phyloP scores from a whole-genome alignment of 2,329 filamentous ascomycete genomes.

The Dactylellina leptospora region DNA sequence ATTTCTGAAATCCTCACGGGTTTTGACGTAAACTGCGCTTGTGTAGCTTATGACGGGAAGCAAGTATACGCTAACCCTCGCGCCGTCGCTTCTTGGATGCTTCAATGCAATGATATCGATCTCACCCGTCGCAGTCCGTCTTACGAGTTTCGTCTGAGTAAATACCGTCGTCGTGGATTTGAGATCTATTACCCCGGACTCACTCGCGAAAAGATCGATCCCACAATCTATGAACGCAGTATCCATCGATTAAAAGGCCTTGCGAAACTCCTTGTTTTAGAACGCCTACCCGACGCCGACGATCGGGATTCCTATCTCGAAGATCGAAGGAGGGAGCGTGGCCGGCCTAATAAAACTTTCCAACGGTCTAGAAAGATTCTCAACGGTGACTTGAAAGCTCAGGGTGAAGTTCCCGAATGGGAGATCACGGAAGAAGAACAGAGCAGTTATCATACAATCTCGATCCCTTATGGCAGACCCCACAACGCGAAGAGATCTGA shows the following conservation, averaged over 20 bases:
- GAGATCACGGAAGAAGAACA: slow-evolving; percentile 74
- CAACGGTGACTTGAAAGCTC: slow-evolving; percentile 73
- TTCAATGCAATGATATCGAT: slow-evolving; percentile 82
- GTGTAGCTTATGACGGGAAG: slow-evolving; percentile 79
- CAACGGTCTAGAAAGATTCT: slow-evolving; percentile 64
- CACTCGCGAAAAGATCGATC: slow-evolving; percentile 78
- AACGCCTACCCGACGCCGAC: slow-evolving; percentile 74
- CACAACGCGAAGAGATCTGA: slow-evolving; percentile 76
- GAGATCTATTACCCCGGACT: slow-evolving; percentile 82
- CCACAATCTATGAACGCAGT: slow-evolving; percentile 84
- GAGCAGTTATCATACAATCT: slow-evolving; percentile 81
- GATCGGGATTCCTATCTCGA: slow-evolving; percentile 76
- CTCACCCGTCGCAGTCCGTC: slow-evolving; percentile 81
- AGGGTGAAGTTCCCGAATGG: slow-evolving; percentile 84
- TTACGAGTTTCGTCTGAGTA: slow-evolving; percentile 85
- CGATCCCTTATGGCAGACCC: slow-evolving; percentile 70
- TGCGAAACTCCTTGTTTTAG: slow-evolving; percentile 79
- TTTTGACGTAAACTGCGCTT: slow-evolving; percentile 85
- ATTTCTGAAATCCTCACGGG: slow-evolving; percentile 85
- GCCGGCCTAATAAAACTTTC: slow-evolving; percentile 66
- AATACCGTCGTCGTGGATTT: slow-evolving; percentile 84
- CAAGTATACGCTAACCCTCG: slow-evolving; percentile 82
- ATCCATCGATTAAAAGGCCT: slow-evolving; percentile 79
- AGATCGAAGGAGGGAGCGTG: slow-evolving; percentile 75
- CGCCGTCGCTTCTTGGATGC: slow-evolving; percentile 79